These are phyloP conservation scores for Pseudoneurospora amorphoporcata DNA, from an alignment of 495 filamentous ascomycete species.

Conservation along the genomic window DNA sequence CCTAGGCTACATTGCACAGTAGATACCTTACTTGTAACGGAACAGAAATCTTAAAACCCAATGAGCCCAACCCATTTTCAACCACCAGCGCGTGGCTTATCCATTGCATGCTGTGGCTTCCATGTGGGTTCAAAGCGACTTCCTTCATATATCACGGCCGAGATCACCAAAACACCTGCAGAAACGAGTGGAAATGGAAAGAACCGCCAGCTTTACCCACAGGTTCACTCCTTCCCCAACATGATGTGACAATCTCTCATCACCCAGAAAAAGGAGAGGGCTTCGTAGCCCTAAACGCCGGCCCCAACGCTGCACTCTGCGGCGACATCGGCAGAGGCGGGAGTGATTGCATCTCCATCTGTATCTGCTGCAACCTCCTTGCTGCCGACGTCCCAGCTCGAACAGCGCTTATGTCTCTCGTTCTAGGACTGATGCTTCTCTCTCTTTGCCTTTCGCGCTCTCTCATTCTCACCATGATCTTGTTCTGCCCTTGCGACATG, in stretches of 20 bases:
- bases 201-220: background rate
- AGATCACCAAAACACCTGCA: background rate
- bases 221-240: background rate
- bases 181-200: background rate
- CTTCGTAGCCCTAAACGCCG: conserved; percentile 26
- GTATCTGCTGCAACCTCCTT: background rate
- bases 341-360: conserved; percentile 9
- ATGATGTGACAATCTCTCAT: background rate
- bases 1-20: background rate
- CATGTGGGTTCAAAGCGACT: background rate
- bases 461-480: background rate
- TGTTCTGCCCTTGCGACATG: background rate
- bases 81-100: background rate
- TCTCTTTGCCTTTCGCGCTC: background rate
- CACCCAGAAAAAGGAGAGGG: conserved; percentile 1
- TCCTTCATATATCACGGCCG: background rate
- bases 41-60: background rate
- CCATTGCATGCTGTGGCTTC: background rate
- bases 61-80: background rate
- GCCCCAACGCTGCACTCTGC: conserved; percentile 65
- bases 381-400: background rate
- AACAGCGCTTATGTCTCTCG: background rate
- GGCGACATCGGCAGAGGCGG: conserved; percentile 36
- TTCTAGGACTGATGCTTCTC: background rate
- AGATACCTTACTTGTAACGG: background rate